phyloP scores from a whole-genome alignment of 257 asterid genomes.

The Ophiorrhiza pumila region DNA sequence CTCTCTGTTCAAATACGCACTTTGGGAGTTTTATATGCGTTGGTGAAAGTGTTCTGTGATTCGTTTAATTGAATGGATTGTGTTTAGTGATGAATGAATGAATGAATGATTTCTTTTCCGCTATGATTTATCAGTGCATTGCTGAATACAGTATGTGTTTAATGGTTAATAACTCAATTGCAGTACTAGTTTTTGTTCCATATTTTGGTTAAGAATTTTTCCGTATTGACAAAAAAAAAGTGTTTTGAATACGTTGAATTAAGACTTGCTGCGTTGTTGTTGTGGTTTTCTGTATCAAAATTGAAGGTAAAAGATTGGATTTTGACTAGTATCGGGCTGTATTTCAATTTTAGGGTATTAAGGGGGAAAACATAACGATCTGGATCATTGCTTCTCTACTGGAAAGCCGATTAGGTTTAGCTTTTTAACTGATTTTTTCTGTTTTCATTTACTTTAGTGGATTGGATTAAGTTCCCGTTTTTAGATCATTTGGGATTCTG shows the following conservation, averaged over 20 bases:
- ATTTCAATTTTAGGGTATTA: neutral
- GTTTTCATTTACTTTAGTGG: neutral
- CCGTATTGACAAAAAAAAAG: no score
- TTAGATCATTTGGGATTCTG: no score
- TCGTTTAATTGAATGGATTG: no score
- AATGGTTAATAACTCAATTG: no score
- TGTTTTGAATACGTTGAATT: neutral
- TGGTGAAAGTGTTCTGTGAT: neutral
- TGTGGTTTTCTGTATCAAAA: neutral
- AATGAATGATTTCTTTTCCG: no score
- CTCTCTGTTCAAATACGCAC: no score
- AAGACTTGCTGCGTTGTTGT: neutral
- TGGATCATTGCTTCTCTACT: neutral
- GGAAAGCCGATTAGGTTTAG: neutral
- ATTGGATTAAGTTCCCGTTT: neutral
- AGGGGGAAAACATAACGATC: neutral
- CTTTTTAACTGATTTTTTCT: neutral
- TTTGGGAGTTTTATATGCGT: no score
- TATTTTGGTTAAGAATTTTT: neutral
- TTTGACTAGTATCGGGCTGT: neutral
- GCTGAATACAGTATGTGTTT: neutral
- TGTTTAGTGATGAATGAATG: no score
- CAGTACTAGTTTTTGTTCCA: neutral
- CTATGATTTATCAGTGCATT: neutral
- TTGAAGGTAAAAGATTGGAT: neutral